These are phyloP conservation scores for Gillenia trifoliata DNA, from an alignment of 306 rosid genomes.

Conservation along the genomic window DNA sequence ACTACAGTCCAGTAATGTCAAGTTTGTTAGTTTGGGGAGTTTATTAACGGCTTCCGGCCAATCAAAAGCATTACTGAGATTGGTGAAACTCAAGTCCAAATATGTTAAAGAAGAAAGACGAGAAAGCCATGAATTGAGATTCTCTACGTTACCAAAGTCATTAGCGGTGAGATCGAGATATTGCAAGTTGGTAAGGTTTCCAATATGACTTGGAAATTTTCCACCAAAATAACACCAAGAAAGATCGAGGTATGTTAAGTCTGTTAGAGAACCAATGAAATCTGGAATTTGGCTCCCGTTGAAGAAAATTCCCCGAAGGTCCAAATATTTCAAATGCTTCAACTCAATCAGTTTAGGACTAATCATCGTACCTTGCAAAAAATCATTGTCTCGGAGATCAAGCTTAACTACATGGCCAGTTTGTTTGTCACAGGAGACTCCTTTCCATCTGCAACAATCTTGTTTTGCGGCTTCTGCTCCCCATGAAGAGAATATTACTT, in stretches of 20 bases:
- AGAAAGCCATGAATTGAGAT: background rate
- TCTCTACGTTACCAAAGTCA: background rate
- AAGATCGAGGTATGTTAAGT: conserved; percentile 11
- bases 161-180: background rate
- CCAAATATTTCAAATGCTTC: background rate
- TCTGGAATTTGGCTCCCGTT: background rate
- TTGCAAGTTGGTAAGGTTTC: background rate
- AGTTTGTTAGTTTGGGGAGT: background rate
- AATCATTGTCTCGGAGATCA: accelerated
- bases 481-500: background rate
- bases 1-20: accelerated
- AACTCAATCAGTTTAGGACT: background rate
- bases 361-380: background rate
- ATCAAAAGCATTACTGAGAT: background rate
- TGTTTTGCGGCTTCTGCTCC: background rate
- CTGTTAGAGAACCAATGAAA: background rate
- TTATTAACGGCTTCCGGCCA: background rate
- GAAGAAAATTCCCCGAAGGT: accelerated
- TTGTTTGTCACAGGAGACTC: background rate
- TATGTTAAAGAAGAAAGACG: conserved; percentile 1
- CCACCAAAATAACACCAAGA: background rate
- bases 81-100: accelerated
- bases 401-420: background rate
- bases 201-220: background rate
- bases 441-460: background rate